A percentile compares a stretch with the other conserved stretches of the same genome.
Conservation (phyloP, 192 early-diverging fungal genomes). For the Backusella liffmaniae region DNA sequence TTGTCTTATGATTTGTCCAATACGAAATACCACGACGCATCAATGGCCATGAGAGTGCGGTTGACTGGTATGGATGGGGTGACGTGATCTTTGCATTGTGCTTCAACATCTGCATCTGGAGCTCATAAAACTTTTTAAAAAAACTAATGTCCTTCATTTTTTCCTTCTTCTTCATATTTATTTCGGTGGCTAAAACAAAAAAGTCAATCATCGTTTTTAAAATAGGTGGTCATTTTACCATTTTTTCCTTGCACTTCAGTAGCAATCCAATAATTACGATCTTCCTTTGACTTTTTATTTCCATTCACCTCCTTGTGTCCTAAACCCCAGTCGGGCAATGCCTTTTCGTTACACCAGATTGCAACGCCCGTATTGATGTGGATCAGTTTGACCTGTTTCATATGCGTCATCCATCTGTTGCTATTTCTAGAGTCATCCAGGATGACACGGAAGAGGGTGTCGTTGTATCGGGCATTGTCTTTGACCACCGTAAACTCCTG, state of each 20-base stretch:
- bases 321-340: conserved; percentile 89
- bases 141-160: conserved; percentile 61
- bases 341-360: conserved; percentile 65
- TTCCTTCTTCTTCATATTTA: conserved; percentile 50
- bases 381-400: conserved; percentile 69
- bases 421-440: conserved; percentile 55
- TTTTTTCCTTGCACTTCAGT: conserved; percentile 75
- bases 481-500: conserved; percentile 62
- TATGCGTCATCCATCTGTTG: conserved; percentile 53
- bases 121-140: conserved; percentile 81
- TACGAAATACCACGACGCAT: conserved; percentile 86
- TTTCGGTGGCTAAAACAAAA: conserved; percentile 34
- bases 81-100: conserved; percentile 88
- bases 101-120: conserved; percentile 85
- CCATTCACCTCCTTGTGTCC: conserved; percentile 90
- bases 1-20: conserved; percentile 78
- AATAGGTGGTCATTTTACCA: conserved; percentile 38
- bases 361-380: conserved; percentile 78
- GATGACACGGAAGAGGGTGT: conserved; percentile 58
- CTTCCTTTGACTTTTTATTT: conserved; percentile 79
- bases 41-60: conserved; percentile 87
- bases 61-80: conserved; percentile 89
- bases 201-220: no score
- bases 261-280: conserved; percentile 75
- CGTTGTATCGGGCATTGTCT: conserved; percentile 53